Conservation (phyloP, 805 yeast species). For the Wickerhamomyces silvicola region DNA sequence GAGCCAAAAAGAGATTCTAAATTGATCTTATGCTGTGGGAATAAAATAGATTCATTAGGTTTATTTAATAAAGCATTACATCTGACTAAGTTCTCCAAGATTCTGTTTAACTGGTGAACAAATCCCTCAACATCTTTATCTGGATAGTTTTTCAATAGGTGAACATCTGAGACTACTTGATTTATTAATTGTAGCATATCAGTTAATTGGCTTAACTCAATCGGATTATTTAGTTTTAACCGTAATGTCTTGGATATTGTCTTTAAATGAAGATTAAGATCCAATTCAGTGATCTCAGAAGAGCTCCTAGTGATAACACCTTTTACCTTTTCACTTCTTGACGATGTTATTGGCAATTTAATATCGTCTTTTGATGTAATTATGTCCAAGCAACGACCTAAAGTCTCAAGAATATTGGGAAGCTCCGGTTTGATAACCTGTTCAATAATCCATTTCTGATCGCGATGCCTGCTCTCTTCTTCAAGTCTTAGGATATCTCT, state of each 20-base stretch:
- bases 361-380: constrained; percentile 34
- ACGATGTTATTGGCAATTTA: constrained; percentile 51
- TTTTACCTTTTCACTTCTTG: constrained; percentile 48
- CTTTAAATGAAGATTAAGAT: constrained; percentile 31
- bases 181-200: constrained; percentile 28
- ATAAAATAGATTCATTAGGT: constrained; percentile 49
- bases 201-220: constrained; percentile 36
- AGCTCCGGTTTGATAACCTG: constrained; percentile 42
- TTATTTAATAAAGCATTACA: constrained; percentile 36
- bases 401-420: constrained; percentile 39
- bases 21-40: constrained; percentile 46
- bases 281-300: constrained; percentile 43
- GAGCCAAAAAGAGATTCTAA: constrained; percentile 33
- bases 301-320: constrained; percentile 57
- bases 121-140: constrained; percentile 6
- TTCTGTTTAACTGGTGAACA: constrained; percentile 14
- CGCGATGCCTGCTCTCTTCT: constrained; percentile 14
- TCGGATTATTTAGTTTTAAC: constrained; percentile 31
- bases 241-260: constrained; percentile 35
- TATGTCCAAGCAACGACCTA: constrained; percentile 33
- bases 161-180: constrained; percentile 13
- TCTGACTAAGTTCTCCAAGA: constrained; percentile 20
- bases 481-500: constrained; percentile 4
- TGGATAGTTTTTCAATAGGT: constrained; percentile 31
- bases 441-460: constrained; percentile 41